Evolutionary conservation across 1,139 yeast genomes (phyloP).

Genomic region (Insectozyma bohioensis): DNA sequence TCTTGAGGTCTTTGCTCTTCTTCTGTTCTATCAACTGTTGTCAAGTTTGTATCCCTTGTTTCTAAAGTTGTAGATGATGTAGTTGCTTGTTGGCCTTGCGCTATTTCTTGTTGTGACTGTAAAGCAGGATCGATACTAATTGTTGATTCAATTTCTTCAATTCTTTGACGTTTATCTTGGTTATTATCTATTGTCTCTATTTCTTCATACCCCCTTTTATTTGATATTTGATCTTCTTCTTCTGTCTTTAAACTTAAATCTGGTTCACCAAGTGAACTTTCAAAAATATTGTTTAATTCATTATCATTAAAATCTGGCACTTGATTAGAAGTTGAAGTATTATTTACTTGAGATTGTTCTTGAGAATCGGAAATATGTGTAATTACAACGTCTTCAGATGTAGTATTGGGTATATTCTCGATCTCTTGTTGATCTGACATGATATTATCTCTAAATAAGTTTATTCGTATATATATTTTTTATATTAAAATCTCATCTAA

Average conservation of each 20-base stretch:
- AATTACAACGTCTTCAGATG: no score
- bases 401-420: conserved; percentile 2
- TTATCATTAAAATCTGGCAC: conserved; percentile 6
- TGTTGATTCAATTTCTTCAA: conserved; percentile 4
- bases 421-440: no score
- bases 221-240: neutral
- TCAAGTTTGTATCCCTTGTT: neutral
- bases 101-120: conserved; percentile 4
- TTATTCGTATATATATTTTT: no score
- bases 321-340: conserved; percentile 1
- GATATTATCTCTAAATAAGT: no score
- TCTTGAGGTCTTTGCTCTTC: neutral
- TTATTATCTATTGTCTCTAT: conserved; percentile 1
- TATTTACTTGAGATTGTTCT: no score
- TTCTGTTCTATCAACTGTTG: neutral
- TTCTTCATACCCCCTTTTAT: conserved; percentile 9
- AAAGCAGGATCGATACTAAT: conserved; percentile 3
- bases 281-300: conserved; percentile 10
- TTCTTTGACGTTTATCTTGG: conserved; percentile 9
- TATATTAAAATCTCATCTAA: no score
- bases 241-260: neutral
- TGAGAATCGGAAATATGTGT: no score
- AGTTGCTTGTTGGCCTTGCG: neutral
- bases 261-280: conserved; percentile 4
- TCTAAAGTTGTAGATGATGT: neutral